Percentiles rank a stretch among this genome's conserved stretches.
These are phyloP conservation scores for Medicago lupulina DNA, from an alignment of 306 rosid genomes.

Conservation along the genomic window DNA sequence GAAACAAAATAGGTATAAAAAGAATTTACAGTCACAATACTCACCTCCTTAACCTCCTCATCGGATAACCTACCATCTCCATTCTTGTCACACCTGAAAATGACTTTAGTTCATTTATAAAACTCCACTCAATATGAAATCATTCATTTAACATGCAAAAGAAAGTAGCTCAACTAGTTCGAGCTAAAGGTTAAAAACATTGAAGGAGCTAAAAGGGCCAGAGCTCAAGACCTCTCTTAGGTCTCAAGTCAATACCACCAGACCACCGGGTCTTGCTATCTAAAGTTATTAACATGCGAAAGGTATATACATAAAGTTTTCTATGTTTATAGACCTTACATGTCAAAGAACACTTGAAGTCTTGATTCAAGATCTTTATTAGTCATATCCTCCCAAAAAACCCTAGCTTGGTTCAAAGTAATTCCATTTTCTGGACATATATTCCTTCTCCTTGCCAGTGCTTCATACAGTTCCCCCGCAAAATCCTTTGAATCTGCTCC, in stretches of 20 bases:
- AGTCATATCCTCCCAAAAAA: slow-evolving; percentile 93
- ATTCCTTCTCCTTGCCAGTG: slow-evolving; percentile 70
- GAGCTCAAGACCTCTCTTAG: not conserved
- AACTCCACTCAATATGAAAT: slow-evolving; percentile 10
- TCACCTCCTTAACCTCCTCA: slow-evolving; percentile 89
- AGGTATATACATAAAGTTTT: not conserved
- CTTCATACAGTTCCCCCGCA: slow-evolving; percentile 75
- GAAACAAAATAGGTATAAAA: not conserved
- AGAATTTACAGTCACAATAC: slow-evolving; percentile 35
- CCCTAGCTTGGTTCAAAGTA: slow-evolving; percentile 52
- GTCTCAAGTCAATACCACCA: too few relatives aligned
- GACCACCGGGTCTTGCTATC: not conserved
- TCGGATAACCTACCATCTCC: slow-evolving; percentile 94
- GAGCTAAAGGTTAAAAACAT: not conserved
- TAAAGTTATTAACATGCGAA: not conserved
- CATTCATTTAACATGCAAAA: slow-evolving; percentile 6
- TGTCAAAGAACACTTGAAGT: slow-evolving; percentile 93
- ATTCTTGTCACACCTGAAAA: slow-evolving; percentile 93
- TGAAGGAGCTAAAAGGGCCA: not conserved
- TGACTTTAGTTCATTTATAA: slow-evolving; percentile 33
- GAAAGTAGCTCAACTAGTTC: not conserved
- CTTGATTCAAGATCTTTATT: slow-evolving; percentile 71
- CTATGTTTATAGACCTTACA: slow-evolving; percentile 49
- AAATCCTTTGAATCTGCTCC: slow-evolving; percentile 87
- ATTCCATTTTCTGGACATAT: slow-evolving; percentile 53